Conservation (phyloP, 768 basidiomycete species). For the Podaxis rugospora region DNA sequence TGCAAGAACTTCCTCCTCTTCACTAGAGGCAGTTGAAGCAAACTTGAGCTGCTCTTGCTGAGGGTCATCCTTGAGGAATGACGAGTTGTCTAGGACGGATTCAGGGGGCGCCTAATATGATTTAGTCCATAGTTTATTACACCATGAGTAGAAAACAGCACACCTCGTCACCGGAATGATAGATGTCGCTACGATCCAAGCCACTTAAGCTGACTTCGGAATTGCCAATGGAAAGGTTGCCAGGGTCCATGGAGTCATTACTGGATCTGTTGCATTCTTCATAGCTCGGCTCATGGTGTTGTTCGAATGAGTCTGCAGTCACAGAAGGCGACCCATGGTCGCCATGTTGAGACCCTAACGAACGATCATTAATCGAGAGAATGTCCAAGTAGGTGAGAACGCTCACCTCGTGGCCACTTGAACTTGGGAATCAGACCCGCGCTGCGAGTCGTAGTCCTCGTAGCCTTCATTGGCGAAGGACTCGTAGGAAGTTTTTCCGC, state of each 20-base stretch:
- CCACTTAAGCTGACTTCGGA: conserved; percentile 23
- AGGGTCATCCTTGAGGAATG: conserved; percentile 1
- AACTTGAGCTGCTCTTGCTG: not conserved
- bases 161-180: conserved; percentile 9
- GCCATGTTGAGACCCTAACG: conserved; percentile 9
- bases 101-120: not conserved
- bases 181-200: conserved; percentile 2
- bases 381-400: not conserved
- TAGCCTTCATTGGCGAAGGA: conserved; percentile 34
- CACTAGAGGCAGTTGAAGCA: not conserved
- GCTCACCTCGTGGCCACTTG: conserved; percentile 22
- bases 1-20: conserved; percentile 1
- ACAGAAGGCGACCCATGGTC: conserved; percentile 17
- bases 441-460: conserved; percentile 5
- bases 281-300: conserved; percentile 21
- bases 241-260: conserved; percentile 23
- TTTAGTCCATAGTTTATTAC: not conserved
- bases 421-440: conserved; percentile 31
- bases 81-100: conserved; percentile 1
- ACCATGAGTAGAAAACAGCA: not conserved
- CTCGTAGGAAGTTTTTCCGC: conserved; percentile 28
- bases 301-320: conserved; percentile 22
- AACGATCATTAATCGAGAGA: conserved; percentile 8
- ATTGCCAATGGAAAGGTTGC: conserved; percentile 25
- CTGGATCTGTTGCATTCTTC: conserved; percentile 15